Conservation (phyloP, 106 monocot genomes). For the Allium fistulosum region DNA sequence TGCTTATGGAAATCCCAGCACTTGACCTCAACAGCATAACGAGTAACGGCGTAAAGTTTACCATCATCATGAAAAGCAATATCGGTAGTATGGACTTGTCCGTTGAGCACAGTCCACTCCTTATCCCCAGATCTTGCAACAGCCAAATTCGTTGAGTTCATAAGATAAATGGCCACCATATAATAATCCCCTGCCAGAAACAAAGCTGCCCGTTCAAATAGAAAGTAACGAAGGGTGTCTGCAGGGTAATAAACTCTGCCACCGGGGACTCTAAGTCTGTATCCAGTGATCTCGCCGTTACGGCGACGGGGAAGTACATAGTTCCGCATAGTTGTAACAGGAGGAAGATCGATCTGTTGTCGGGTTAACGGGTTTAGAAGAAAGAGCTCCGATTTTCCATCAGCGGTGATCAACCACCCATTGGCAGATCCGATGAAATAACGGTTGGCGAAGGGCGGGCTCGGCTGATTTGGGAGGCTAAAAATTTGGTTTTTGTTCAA, state of each 20-base stretch:
- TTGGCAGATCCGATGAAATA: background rate
- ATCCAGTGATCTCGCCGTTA: background rate
- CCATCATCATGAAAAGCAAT: background rate
- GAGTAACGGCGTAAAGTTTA: background rate
- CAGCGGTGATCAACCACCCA: constrained; percentile 10
- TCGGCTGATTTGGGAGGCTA: background rate
- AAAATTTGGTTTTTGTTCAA: background rate
- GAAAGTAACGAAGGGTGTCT: background rate
- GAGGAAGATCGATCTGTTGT: constrained; percentile 3
- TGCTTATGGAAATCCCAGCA: background rate
- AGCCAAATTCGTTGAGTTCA: background rate
- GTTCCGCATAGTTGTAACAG: background rate
- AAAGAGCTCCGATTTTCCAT: background rate
- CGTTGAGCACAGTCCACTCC: background rate
- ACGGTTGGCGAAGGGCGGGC: background rate
- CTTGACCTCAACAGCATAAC: background rate
- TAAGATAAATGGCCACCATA: too few relatives aligned
- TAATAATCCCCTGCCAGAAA: background rate
- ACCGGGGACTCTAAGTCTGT: background rate
- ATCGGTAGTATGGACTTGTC: background rate
- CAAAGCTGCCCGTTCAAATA: background rate
- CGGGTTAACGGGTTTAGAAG: constrained; percentile 7
- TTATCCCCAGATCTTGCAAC: background rate
- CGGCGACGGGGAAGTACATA: background rate
- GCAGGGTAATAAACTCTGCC: background rate